Base-by-base conservation (phyloP, 805 yeast genomes). In the Monosporozyma solicola region DNA sequence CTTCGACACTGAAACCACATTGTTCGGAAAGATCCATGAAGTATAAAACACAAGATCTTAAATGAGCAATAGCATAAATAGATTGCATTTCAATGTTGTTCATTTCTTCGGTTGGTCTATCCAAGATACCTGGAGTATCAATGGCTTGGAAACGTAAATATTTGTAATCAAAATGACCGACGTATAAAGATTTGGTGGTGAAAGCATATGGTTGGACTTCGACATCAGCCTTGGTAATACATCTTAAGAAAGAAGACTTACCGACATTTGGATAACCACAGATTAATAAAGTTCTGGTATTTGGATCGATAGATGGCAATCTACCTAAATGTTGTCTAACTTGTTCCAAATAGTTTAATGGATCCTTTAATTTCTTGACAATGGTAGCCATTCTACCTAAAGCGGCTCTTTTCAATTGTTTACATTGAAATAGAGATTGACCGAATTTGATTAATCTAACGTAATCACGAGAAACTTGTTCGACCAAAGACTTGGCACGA, bases 251-350 rank as follows among this genome's bases (percentile, higher is more conserved):
- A 15, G 97, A 89, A 13, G 99, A 94, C 74, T 94, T 94, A 74
- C 99, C 99, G 56, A 94, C 99, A 72, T 94, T 94, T 53, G 99
- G 99, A 74, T 94, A 94, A 57, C 99, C 99, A 76, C 99, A 94
- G 66, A 94, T 92, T 65, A 94, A 79, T 62, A 94, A 76, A 25
- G 99, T 94, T 77, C 99, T 86, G 53, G 99, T 94, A 74, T 94
- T 94, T 68, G 99, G 99, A 72, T 94, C 99, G 70, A 94, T 94
- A 60, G 92, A 81, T 55, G 99, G 99, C 64, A 94, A 78, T 80
- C 99, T 90, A 64, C 98, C 97, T 75, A 94, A 80, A 76, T 94
- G 99, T 77, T 94, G 99, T 76, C 99, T 85, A 54, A 94, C 99
- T 75, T 94, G 98, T 75, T 94, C 99, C 69, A 94, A 77, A 74